Evolutionary conservation across 208 protist genomes (phyloP).

Genomic region (Leishmania amazonensis): DNA sequence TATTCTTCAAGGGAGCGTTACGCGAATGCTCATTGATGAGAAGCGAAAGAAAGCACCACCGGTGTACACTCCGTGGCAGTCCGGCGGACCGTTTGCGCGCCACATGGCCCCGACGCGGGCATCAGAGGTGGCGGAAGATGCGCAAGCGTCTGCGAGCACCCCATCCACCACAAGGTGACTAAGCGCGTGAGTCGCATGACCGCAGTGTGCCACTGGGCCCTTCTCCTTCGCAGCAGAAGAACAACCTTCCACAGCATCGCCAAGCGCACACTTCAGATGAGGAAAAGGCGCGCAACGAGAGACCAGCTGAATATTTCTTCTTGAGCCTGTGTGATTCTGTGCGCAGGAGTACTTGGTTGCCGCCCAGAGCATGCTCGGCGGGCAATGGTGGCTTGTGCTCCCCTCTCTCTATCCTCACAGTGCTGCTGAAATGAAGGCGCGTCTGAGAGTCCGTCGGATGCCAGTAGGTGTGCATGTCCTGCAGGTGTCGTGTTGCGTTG

Average conservation of each 20-base stretch:
- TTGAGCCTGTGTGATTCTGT: no score
- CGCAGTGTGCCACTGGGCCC: not conserved
- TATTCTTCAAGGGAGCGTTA: conserved; percentile 76
- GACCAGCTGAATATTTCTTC: no score
- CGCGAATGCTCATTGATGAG: conserved; percentile 61
- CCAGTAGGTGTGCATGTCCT: not conserved
- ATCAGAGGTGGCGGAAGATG: not conserved
- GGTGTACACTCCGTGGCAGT: conserved; percentile 82
- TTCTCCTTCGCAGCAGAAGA: not conserved
- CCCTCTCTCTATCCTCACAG: not conserved
- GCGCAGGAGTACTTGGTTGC: not conserved
- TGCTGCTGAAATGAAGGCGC: no score
- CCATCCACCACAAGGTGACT: not conserved
- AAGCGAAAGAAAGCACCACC: conserved; percentile 55
- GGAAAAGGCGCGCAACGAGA: not conserved
- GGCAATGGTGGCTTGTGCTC: not conserved
- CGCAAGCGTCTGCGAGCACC: not conserved
- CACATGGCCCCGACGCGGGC: conserved; percentile 25
- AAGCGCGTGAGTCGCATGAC: not conserved
- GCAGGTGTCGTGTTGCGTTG: not conserved
- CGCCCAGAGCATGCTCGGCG: not conserved
- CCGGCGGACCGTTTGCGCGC: conserved; percentile 74
- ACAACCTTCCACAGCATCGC: not conserved
- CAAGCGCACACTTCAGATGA: not conserved
- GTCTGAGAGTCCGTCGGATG: not conserved